Base-by-base conservation (phyloP, 1,284 basidiomycete genomes). In the Melampsora medusae region DNA sequence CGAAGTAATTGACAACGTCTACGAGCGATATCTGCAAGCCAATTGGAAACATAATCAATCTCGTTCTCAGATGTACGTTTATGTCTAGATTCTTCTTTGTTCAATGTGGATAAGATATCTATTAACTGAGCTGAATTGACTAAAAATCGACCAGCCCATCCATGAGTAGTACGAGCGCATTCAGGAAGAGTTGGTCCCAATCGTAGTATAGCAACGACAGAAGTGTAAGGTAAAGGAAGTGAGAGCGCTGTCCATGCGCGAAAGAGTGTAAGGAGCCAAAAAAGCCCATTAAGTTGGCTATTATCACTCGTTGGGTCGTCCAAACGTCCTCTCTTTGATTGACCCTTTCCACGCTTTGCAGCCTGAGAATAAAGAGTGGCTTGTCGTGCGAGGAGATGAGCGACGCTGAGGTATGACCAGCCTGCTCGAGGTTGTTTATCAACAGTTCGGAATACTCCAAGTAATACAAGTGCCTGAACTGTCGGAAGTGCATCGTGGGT, bases 391-490 rank as follows among this genome's bases (percentile, higher is more conserved):
- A 74, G 71, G 19, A 74, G 50, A 19, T 74, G 64, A 14, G 71
- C 71, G 17, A 74, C 71, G 25, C 64, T 74, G 2, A 74, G 53
- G 6, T 66, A 60, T 10, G 71, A 61, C 71, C 71, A 74, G 22
- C 71, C 71, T 19, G 62, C 65, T 67, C 71, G 64, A 31, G 71
- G 64, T 53, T 74, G 71, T 38, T 42, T 59, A 67, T 74, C 71
- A 22, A 74, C 50, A 28, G 71, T 66, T 10, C 71, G 71, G 53
- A 74, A 74, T 19, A 62, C 71, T 38, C 49, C 71, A 9, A 74
- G 64, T 48, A 74, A 60, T 2, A 67, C 56, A 25, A 74, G 64
- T 42, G 42, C 71, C n/a, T 67, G 71, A 9, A 74, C 71, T 42
- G 49, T 67, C 25, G 64, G 38, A n/a, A 67, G 49, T 12, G 71